A percentile compares a stretch with the other conserved stretches of the same genome.
Conservation (phyloP, 768 basidiomycete species). For the Amyloporia xantha region DNA sequence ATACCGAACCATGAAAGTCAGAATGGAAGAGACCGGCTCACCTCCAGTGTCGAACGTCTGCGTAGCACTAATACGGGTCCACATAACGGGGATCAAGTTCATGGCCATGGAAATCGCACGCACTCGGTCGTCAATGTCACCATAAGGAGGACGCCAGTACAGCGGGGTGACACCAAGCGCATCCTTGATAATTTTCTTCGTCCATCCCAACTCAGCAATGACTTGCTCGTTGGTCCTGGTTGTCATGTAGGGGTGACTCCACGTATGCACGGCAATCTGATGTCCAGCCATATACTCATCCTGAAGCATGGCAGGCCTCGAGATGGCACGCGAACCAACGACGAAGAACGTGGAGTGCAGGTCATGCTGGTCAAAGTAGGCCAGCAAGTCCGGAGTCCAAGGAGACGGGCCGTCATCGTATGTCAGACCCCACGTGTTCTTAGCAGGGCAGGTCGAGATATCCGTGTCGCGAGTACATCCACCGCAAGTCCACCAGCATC, state of each 20-base stretch:
- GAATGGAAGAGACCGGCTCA: too few species aligned
- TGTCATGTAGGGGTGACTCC: conserved; percentile 72
- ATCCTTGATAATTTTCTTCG: conserved; percentile 79
- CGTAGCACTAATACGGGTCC: conserved; percentile 59
- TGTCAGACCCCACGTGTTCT: conserved; percentile 50
- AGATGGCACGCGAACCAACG: conserved; percentile 75
- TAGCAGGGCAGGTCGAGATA: conserved; percentile 67
- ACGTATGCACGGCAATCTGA: conserved; percentile 67
- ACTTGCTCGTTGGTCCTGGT: conserved; percentile 72
- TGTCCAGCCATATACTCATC: conserved; percentile 72
- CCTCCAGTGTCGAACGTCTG: conserved; percentile 70
- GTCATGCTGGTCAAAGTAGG: conserved; percentile 55
- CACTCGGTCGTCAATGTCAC: conserved; percentile 82
- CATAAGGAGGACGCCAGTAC: conserved; percentile 77
- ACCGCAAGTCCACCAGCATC: conserved; percentile 82
- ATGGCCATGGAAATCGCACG: conserved; percentile 78
- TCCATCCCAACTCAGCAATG: conserved; percentile 87
- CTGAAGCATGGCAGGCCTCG: conserved; percentile 63
- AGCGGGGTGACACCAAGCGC: conserved; percentile 72
- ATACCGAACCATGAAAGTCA: too few species aligned
- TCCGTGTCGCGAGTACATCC: conserved; percentile 65
- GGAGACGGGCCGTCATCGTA: conserved; percentile 79
- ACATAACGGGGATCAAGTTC: conserved; percentile 79
- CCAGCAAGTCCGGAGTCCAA: conserved; percentile 68
- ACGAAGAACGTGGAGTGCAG: conserved; percentile 84